Evolutionary conservation across 2,329 filamentous ascomycete species (phyloP).

Genomic region (Drechslerella coelobrocha): DNA sequence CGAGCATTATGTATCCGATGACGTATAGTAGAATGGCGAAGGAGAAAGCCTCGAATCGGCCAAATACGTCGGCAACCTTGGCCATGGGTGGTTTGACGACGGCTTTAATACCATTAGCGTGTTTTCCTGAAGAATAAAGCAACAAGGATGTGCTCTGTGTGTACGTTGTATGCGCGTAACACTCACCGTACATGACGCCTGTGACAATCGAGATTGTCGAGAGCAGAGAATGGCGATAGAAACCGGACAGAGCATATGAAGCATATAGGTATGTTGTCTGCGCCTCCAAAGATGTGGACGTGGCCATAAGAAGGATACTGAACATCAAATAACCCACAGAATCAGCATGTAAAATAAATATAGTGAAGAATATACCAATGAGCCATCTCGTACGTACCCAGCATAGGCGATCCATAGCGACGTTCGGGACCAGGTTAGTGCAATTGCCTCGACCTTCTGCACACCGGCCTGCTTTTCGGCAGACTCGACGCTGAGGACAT

Average conservation of each 20-base stretch:
- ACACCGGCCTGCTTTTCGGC: constrained; percentile 60
- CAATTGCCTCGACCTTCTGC: constrained; percentile 62
- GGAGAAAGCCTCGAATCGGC: constrained; percentile 67
- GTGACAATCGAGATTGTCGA: constrained; percentile 71
- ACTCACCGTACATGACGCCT: constrained; percentile 68
- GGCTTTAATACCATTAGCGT: constrained; percentile 58
- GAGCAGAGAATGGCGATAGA: constrained; percentile 69
- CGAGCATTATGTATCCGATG: constrained; percentile 67
- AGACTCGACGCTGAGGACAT: constrained; percentile 35
- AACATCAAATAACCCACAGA: background rate
- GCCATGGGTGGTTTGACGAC: constrained; percentile 69
- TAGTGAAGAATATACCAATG: constrained; percentile 52
- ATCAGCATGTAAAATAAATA: background rate
- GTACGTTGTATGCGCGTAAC: background rate
- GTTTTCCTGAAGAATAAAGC: too few relatives aligned
- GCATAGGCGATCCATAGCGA: constrained; percentile 62
- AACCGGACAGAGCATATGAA: constrained; percentile 71
- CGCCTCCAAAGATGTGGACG: constrained; percentile 70
- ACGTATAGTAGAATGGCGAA: constrained; percentile 65
- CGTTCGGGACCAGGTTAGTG: constrained; percentile 62
- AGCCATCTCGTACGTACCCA: constrained; percentile 49
- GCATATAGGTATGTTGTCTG: constrained; percentile 69
- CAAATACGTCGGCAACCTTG: constrained; percentile 69
- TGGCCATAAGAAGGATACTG: constrained; percentile 67
- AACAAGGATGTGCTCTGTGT: constrained; percentile 16